Evolutionary conservation across 257 asterid genomes (phyloP), one percentile per base, ranked within the genome.

Genomic region (Linderniella brevidens): DNA sequence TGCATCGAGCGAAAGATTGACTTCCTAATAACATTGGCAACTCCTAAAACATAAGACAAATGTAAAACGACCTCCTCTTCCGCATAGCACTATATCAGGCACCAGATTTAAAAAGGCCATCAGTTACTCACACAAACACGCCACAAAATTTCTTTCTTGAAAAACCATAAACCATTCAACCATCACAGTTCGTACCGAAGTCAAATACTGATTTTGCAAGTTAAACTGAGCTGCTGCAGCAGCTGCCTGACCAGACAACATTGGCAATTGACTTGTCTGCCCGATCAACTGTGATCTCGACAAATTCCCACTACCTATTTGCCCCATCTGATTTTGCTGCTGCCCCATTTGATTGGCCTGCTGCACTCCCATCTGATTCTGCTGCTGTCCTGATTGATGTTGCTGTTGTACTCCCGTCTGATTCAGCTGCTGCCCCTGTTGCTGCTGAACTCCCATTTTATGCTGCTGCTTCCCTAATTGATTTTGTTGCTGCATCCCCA

Each of bases 221-320:
- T 77, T 79, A 58, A 69, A 78, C 70, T 78, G 98, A 18, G 92
- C 73, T 16, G 86, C 81, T 3, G 79, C 69, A 8, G 68, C 75
- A 0, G 77, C 77, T 44, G 76, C 69, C 64, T 83, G 95, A 48
- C 92, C 82, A 53, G 94, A 66, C 47, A 88, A 66, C 92, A 76
- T 63, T 1, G 93, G 77, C 44, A 88, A 70, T 43, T 76, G 84
- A 43, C 90, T 84, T 5, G 87, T 71, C 66, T 76, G 96, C 50
- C 86, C 93, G 81, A 83, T 66, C 67, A 76, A 57, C 9, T 74
- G 80, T 12, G 93, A 66, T 61, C 93, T 66, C 17, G 80, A 45
- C 60, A 82, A 61, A 69, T 69, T 77, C 46, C 81, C 82, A 49
- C 69, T 37, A 8, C 66, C 69, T 58, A 82, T 68, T 60, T 78